Percentiles rank a stretch among this genome's conserved stretches.
These are phyloP conservation scores for Drosera capensis DNA, from an alignment of 148 eudicot genomes.

Conservation along the genomic window DNA sequence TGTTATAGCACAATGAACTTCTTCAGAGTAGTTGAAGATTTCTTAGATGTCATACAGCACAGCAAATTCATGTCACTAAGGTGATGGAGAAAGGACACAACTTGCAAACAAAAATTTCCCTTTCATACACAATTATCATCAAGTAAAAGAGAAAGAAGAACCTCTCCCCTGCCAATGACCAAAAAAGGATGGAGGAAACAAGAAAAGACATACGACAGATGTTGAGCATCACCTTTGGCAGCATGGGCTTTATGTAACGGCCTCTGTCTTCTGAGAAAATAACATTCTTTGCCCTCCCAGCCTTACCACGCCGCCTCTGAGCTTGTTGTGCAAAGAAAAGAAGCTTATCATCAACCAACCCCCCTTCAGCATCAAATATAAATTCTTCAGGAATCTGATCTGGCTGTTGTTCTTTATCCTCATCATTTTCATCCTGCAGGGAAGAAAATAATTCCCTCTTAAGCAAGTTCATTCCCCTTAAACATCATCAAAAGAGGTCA, in stretches of 20 bases:
- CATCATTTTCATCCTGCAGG: slow-evolving; percentile 63
- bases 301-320: slow-evolving; percentile 84
- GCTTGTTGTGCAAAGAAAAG: slow-evolving; percentile 99
- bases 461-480: slow-evolving; percentile 3
- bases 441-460: slow-evolving; percentile 1
- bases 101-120: no score
- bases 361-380: slow-evolving; percentile 97
- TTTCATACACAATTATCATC: neutral
- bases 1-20: slow-evolving; percentile 13
- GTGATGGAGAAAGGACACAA: no score
- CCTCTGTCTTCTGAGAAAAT: slow-evolving; percentile 99
- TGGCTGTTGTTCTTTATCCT: slow-evolving; percentile 73
- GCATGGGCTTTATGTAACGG: slow-evolving; percentile 96
- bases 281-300: slow-evolving; percentile 98
- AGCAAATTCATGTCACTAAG: neutral
- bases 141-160: neutral
- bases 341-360: slow-evolving; percentile 93
- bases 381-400: slow-evolving; percentile 94
- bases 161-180: no score
- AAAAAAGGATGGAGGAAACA: neutral
- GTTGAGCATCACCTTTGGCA: slow-evolving; percentile 65
- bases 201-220: slow-evolving; percentile 1
- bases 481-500: slow-evolving; percentile 1
- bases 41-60: neutral
- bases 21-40: neutral